Conservation (phyloP, 768 basidiomycete genomes). For the Russula brevipes region DNA sequence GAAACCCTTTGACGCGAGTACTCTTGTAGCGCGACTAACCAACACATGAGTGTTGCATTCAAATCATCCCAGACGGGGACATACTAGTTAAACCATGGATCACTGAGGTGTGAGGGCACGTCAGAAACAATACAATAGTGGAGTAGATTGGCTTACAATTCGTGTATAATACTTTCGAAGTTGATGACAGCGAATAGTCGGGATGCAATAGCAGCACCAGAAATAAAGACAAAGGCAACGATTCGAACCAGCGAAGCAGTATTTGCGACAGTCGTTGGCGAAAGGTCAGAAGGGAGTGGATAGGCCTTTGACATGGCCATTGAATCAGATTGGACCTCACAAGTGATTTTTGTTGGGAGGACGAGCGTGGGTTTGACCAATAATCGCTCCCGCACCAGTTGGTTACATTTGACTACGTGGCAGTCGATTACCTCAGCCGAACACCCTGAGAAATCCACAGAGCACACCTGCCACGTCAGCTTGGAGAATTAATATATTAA, state of each 20-base stretch:
- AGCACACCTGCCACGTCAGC: too few species aligned
- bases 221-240: slow-evolving; percentile 84
- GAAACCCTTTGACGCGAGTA: slow-evolving; percentile 90
- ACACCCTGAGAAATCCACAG: too few species aligned
- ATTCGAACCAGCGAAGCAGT: slow-evolving; percentile 89
- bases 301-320: slow-evolving; percentile 69
- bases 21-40: slow-evolving; percentile 81
- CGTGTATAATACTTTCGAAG: slow-evolving; percentile 99
- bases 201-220: slow-evolving; percentile 90
- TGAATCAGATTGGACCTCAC: neutral
- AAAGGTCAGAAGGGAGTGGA: slow-evolving; percentile 63
- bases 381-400: too few species aligned
- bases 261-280: slow-evolving; percentile 72
- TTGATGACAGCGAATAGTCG: slow-evolving; percentile 96
- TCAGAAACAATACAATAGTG: neutral
- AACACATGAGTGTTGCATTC: neutral
- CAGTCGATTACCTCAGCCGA: too few species aligned
- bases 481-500: too few species aligned
- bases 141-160: slow-evolving; percentile 65
- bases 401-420: too few species aligned
- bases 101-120: slow-evolving; percentile 42
- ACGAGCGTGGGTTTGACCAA: too few species aligned
- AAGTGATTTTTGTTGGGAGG: too few species aligned
- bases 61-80: slow-evolving; percentile 32
- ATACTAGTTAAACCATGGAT: slow-evolving; percentile 99